Percentiles rank a stretch among this genome's conserved stretches.
phyloP scores from a whole-genome alignment of 176 grass and related monocot species.

The Puya raimondii region DNA sequence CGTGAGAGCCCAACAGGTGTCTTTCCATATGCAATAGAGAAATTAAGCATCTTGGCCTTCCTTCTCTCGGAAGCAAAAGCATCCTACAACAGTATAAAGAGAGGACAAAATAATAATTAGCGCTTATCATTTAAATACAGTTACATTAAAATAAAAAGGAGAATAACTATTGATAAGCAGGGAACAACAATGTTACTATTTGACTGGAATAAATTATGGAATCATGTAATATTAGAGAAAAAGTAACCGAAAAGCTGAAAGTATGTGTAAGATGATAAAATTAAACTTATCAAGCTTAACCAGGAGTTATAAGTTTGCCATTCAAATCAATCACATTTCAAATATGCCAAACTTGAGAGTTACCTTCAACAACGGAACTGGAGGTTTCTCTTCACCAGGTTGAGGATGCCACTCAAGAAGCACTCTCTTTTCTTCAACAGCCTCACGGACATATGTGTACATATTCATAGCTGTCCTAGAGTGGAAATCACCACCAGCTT shows the following conservation, averaged over 20 bases:
- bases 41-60: conserved; percentile 99
- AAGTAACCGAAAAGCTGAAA: background rate
- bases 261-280: background rate
- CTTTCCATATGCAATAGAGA: conserved; percentile 97
- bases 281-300: background rate
- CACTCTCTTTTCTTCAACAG: conserved; percentile 66
- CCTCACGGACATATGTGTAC: conserved; percentile 72
- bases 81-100: conserved; percentile 52
- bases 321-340: background rate
- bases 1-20: conserved; percentile 76
- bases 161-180: background rate
- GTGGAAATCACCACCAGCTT: conserved; percentile 90
- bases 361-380: conserved; percentile 81
- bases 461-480: conserved; percentile 97
- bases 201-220: background rate
- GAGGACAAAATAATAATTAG: too few species aligned
- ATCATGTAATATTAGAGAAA: conserved; percentile 1
- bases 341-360: background rate
- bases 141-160: too few species aligned
- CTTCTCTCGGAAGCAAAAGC: conserved; percentile 89
- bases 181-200: background rate
- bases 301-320: background rate
- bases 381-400: conserved; percentile 81
- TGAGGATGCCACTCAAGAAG: conserved; percentile 96
- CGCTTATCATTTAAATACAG: too few species aligned